A percentile compares a stretch with the other conserved stretches of the same genome.
phyloP scores from a whole-genome alignment of 2,329 filamentous ascomycete genomes.

The Diaporthe velutina region DNA sequence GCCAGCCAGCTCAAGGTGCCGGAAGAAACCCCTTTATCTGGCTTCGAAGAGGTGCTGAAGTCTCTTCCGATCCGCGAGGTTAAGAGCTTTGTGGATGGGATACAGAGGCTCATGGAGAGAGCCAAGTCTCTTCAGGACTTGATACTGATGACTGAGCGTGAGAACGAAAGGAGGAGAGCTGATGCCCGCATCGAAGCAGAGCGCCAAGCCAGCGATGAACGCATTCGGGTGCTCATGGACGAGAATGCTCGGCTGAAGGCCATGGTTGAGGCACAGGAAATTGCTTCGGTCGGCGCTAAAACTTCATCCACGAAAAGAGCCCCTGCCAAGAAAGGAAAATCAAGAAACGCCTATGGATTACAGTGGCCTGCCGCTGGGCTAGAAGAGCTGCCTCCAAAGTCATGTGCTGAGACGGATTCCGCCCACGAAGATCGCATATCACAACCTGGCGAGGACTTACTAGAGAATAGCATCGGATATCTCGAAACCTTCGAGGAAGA shows the following conservation, averaged over 20 bases:
- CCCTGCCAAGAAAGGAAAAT: background rate
- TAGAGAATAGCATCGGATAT: background rate
- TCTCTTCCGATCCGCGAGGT: conserved; percentile 6
- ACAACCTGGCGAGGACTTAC: background rate
- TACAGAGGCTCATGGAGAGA: conserved; percentile 25
- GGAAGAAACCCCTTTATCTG: background rate
- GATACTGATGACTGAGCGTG: conserved; percentile 17
- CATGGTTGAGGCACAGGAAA: background rate
- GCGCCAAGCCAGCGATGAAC: conserved; percentile 1
- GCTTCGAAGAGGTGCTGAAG: conserved; percentile 14
- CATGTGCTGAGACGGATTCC: background rate
- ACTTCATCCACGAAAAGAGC: background rate
- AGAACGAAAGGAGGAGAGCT: background rate
- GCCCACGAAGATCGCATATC: background rate
- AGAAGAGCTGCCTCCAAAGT: background rate
- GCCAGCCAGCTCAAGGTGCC: background rate
- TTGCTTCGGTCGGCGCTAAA: no score
- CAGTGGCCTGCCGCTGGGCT: background rate
- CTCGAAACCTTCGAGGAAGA: background rate
- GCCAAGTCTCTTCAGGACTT: conserved; percentile 26
- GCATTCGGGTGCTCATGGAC: background rate
- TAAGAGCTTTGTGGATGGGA: conserved; percentile 10
- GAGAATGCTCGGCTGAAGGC: conserved; percentile 16
- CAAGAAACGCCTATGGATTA: background rate
- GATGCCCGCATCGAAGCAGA: conserved; percentile 2